Percentiles rank a stretch among this genome's conserved stretches.
These are phyloP conservation scores for Russula lepida DNA, from an alignment of 768 basidiomycete genomes.

Conservation along the genomic window DNA sequence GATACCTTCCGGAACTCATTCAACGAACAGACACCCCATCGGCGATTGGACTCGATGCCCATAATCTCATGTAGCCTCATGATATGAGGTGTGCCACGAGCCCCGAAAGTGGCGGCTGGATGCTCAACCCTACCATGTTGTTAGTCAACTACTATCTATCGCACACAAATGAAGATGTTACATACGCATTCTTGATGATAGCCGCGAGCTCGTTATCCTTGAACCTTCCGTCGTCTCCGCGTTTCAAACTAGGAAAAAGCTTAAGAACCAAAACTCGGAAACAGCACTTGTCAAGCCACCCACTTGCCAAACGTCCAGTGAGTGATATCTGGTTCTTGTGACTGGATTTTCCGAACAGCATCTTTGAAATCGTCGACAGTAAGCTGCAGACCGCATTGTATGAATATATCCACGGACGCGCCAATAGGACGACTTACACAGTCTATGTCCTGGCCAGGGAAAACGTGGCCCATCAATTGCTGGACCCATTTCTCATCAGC, in stretches of 20 bases:
- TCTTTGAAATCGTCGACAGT: slow-evolving; percentile 44
- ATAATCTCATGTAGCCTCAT: slow-evolving; percentile 78
- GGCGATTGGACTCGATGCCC: slow-evolving; percentile 70
- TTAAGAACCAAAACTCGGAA: neutral
- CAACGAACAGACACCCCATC: slow-evolving; percentile 75
- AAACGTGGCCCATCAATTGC: slow-evolving; percentile 41
- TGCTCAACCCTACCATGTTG: slow-evolving; percentile 48
- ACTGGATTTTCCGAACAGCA: slow-evolving; percentile 34
- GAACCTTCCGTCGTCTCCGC: slow-evolving; percentile 54
- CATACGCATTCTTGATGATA: slow-evolving; percentile 60
- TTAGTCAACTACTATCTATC: neutral
- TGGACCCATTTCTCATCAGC: slow-evolving; percentile 66
- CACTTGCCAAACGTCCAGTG: slow-evolving; percentile 66
- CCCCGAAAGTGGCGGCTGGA: slow-evolving; percentile 65
- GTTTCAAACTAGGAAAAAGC: slow-evolving; percentile 39
- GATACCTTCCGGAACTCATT: slow-evolving; percentile 72
- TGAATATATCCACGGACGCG: neutral
- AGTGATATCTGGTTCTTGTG: slow-evolving; percentile 36
- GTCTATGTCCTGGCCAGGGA: slow-evolving; percentile 45
- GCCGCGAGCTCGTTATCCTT: slow-evolving; percentile 63
- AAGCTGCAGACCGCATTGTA: slow-evolving; percentile 24
- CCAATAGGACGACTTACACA: slow-evolving; percentile 18
- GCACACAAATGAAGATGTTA: slow-evolving; percentile 4
- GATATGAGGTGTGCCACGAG: slow-evolving; percentile 58
- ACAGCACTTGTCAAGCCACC: slow-evolving; percentile 19